Evolutionary conservation across 306 rosid genomes (phyloP), one percentile per base, ranked within the genome.

Genomic region (Quercus rubra): DNA sequence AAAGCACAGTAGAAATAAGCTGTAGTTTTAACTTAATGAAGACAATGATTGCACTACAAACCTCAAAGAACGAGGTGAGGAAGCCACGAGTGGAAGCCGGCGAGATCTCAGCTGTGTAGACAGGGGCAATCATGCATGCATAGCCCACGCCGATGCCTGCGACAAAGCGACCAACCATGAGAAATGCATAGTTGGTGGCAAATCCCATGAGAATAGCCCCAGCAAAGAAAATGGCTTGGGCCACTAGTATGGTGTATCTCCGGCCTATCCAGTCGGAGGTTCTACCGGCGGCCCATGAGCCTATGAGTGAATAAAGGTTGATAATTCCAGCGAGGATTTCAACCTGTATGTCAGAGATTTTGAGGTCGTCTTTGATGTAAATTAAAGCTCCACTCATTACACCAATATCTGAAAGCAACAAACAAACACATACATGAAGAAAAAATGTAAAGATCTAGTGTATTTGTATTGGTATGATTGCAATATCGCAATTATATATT

Each of bases 211-310:
- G 90, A 13, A 91, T 31, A 10, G 99, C 91, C 30, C 97, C 99
- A 15, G 4, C 83, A 41, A 92, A 91, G 83, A 91, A 92, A 57
- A 94, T 91, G 1, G 57, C 89, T 0, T 87, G 92, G 15, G 94
- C 92, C 0, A 90, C 74, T 0, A 87, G 89, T 9, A 92, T 94
- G 13, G 97, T 91, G 87, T 91, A 92, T 14, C 97, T 93, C 9
- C 99, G 93, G 3, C 99, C 99, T 0, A 94, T 86, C 99, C 95
- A 94, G 69, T 94, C 97, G 1, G 99, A 94, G 2, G 97, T 92
- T 82, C 90, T 84, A 0, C 99, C 99, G 12, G 99, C 97, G 0
- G 86, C 88, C 12, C 83, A 75, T 0, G 99, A 89, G 5, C 99
- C 99, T 11, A 95, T 20, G 2, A 92, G 88, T 23, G 86, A 86